Base-by-base conservation (phyloP, 768 basidiomycete species). In the Lactarius sanguifluus region DNA sequence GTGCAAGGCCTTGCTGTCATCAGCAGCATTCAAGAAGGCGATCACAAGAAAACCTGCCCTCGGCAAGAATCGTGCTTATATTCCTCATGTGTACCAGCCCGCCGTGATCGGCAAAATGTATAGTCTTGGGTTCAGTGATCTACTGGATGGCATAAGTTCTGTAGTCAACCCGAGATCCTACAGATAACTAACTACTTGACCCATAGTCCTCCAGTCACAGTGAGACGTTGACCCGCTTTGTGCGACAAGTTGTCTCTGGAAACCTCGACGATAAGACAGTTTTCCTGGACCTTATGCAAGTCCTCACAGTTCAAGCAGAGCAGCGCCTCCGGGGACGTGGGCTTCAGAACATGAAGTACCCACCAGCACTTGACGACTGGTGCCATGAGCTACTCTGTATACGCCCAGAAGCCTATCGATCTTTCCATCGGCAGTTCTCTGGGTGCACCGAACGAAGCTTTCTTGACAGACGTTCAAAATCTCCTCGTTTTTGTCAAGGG, bases 331-430 rank as follows among this genome's bases (percentile, higher is more conserved):
- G 73, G 0, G 77, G 77, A 0, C 71, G 74, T 1, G 78, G 77
- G 0, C 70, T 72, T 64, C 77, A 77, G 59, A 80, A 80, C 57
- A 77, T 79, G 68, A 60, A 67, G 5, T 79, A 79, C 64, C 59
- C 74, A 1, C 76, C 77, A 1, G 74, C 67, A 0, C 73, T 71
- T 38, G 72, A 76, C 7, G 76, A 80, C 32, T 75, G 78, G 41
- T 64, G 62, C 12, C 72, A 78, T 57, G 70, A 77, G 2, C 10
- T 75, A 5, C 43, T 54, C 0, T 74, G 76, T 5, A 67, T 72
- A 13, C 75, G 74, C 45, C 77, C 78, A 3, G 59, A 68, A 3
- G 72, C 73, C 0, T 77, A 79, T 57, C 50, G 65, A 3, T 47
- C 69, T 3, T 55, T 81, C 5, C 0, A 20, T 2, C 47, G 70